Evolutionary conservation across 2,329 filamentous ascomycete species (phyloP).

Genomic region (Pseudogymnoascus sp.): DNA sequence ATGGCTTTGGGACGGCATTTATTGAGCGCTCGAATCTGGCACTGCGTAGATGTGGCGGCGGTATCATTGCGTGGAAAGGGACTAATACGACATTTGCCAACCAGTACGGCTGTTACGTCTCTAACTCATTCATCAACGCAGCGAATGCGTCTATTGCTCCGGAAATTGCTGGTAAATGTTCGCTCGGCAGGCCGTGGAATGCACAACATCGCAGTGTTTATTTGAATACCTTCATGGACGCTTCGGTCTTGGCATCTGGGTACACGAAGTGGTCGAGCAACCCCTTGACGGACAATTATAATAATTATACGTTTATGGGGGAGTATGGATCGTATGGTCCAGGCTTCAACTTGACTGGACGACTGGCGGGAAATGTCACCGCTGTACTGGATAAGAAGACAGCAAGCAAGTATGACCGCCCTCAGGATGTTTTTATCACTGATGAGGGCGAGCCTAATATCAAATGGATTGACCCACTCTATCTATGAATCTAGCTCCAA

Average conservation of each 20-base stretch:
- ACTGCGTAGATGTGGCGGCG: conserved; percentile 56
- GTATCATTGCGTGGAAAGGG: conserved; percentile 63
- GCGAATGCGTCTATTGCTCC: conserved; percentile 43
- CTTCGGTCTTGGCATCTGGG: conserved; percentile 39
- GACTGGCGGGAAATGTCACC: conserved; percentile 34
- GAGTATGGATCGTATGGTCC: conserved; percentile 46
- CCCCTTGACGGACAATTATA: conserved; percentile 15
- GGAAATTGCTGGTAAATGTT: conserved; percentile 35
- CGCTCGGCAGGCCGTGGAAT: conserved; percentile 50
- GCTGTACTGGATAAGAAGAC: conserved; percentile 33
- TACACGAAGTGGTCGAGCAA: conserved; percentile 43
- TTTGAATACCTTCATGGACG: conserved; percentile 42
- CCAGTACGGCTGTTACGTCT: conserved; percentile 61
- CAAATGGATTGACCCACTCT: conserved; percentile 39
- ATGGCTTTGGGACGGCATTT: conserved; percentile 60
- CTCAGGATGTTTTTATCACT: conserved; percentile 39
- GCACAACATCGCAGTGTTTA: conserved; percentile 45
- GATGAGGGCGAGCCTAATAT: conserved; percentile 39
- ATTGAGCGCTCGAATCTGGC: conserved; percentile 46
- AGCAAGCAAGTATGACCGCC: conserved; percentile 33
- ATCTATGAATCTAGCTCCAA: background rate
- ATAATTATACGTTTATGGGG: conserved; percentile 42
- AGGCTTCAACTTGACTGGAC: conserved; percentile 39
- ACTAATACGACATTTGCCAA: conserved; percentile 59
- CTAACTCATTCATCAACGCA: conserved; percentile 45